Evolutionary conservation across 1,284 basidiomycete genomes (phyloP), one percentile per base, ranked within the genome.

Genomic region (Irpex rosettiformis): DNA sequence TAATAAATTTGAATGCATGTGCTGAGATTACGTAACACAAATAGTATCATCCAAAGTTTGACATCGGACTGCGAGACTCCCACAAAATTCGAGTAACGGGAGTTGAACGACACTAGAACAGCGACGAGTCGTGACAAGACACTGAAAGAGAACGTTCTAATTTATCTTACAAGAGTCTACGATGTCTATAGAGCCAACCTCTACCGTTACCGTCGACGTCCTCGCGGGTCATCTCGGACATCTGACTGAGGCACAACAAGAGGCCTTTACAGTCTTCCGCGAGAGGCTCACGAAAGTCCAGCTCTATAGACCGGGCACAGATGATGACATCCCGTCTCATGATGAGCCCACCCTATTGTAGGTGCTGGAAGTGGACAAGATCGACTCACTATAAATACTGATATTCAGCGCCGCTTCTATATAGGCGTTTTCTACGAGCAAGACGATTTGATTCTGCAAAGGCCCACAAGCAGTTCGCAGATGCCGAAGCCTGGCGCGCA

Each of bases 361-460:
- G 60, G 85, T 51, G 13, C 1, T 18, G 22, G 11, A 51, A 16
- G 16, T 13, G 27, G 24, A 18, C 25, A n/a, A 51, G 18, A 47
- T 8, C 16, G 13, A 16, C 8, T 8, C 27, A 5, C 4, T 24
- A 29, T 51, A 28, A 28, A 10, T 51, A 18, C 22, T 53, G 11
- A 33, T 28, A 43, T 21, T 16, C 24, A 22, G 11, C 6, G 13
- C 33, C n/a, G n/a, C n/a, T n/a, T n/a, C n/a, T n/a, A n/a, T n/a
- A n/a, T 67, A 92, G 89, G 24, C 87, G 91, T 8, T 93, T 93
- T 66, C 78, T 93, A 3, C 79, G 89, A 25, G 91, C 91, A 4
- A 79, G 90, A 62, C 77, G 77, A 57, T 91, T 84, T 66, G 79
- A 88, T 61, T 73, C 79, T 5, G 62, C 69, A n/a, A 81, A 82